Base-by-base conservation (phyloP, 352 stramenopile species). In the Saprolegnia diclina region DNA sequence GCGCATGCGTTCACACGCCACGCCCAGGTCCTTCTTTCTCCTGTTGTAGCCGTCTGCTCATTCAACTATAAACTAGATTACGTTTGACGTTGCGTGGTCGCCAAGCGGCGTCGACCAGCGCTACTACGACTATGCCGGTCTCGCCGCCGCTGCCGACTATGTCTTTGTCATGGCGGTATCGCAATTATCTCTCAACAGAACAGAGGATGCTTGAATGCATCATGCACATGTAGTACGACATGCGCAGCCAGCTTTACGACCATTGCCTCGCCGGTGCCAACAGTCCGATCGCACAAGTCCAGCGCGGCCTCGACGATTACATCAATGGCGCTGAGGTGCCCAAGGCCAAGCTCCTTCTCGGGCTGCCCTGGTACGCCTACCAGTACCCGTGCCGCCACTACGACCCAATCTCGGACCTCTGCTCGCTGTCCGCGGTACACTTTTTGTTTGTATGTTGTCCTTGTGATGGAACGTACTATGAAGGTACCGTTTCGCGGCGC, bases 291-390 rank as follows among this genome's bases (percentile, higher is more conserved):
- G 75, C 82, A 24, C 77, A 91, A 0, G 83, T 94, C 29, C 75
- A 79, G 38, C 76, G 91, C 54, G 90, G 91, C 0, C 70, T 97
- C 4, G 56, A 85, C 35, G 82, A 94, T 71, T 97, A 90, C 61
- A 66, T 91, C 22, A 56, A 87, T 14, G 82, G 79, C 44, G 78
- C 85, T 35, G 75, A 72, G 42, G 78, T 96, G 46, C 24, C 61
- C 7, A 74, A 85, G 4, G 52, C 71, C 19, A 96, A 97, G 73
- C 74, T 97, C 46, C 82, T 97, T 65, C 76, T 97, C 0, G 91
- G 91, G 11, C 73, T 97, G 44, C 90, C 90, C 4, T 97, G 90
- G 90, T 97, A 97, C 64, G 90, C 83, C 55, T 97, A 97, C 75
- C 68, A 77, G 35, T 97, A 97, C 74, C 66, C 63, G 55, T 97